Evolutionary conservation across 2,329 filamentous ascomycete species (phyloP), one percentile per base, ranked within the genome.

Genomic region (Nothophaeocryptopus gaeumannii): DNA sequence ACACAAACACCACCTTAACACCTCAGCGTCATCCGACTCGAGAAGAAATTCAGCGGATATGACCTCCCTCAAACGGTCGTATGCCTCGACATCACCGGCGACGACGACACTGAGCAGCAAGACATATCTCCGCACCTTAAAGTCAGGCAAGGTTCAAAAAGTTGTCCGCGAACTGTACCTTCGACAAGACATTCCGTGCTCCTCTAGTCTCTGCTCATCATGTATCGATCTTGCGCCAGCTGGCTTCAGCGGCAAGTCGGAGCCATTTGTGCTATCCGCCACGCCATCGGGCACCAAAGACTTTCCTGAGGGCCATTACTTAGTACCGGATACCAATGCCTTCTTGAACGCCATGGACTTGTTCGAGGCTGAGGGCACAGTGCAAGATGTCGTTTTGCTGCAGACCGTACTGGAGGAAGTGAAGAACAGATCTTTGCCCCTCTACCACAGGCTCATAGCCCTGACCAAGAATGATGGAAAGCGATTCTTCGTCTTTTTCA

Each of bases 401-500:
- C 93, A 99, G 70, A 96, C 92, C 1, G 93, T 99, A 5, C 82
- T 99, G 11, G 93, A 99, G 71, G 93, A 99, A 74, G 80, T 99
- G 53, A 88, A 90, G 67, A 96, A 96, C 69, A 83, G 91, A 61
- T 97, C 92, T 10, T 72, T 97, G 54, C 93, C 93, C 36, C 81
- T 99, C 33, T 99, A 97, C 74, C 96, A 96, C 70, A 88, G 93
- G 34, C 77, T 99, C 42, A 83, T 97, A 59, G 84, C 87, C 15
- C 77, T 99, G 56, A 95, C 91, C 34, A 95, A 92, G 72, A 96
- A 92, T 65, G 90, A 96, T 63, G 90, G 95, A 58, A 99, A 99
- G 77, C 84, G 92, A 47, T 97, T 96, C 68, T 96, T 97, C 66
- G 89, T 99, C 45, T 99, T 99, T 70, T 97, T 97, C 81, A 99